Evolutionary conservation across 2,329 filamentous ascomycete genomes (phyloP), one percentile per base, ranked within the genome.

Genomic region (Exophiala dermatitidis): DNA sequence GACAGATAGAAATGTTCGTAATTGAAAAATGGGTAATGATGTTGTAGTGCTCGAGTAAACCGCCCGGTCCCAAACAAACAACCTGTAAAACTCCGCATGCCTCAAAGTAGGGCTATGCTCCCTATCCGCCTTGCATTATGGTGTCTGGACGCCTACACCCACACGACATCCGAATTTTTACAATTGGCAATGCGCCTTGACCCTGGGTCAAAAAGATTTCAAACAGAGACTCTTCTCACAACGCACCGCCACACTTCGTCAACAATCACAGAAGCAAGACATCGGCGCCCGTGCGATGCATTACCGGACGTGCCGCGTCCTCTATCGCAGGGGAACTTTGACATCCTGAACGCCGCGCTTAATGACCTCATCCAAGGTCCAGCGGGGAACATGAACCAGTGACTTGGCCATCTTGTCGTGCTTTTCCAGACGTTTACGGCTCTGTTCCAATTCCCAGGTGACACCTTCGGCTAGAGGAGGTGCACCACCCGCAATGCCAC

Each of bases 401-500:
- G 70, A 67, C 57, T 74, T 72, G 36, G 57, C 57, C 19, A 62
- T 56, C 49, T 62, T 63, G 63, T 77, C 77, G 52, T 78, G 75
- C 44, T 69, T 68, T 61, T 76, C 72, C 53, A 74, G 69, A 54
- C 73, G 71, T 50, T 72, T 73, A 77, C 82, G 82, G 64, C 86
- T 81, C 58, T 78, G 75, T 70, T 94, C 87, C 68, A 85, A 83
- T 66, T 91, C 83, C 6, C 82, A 77, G 0, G 80, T 79, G 37
- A 88, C 77, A 10, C 82, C 86, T 34, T 87, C 85, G 2, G 84
- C 83, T 2, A 91, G 77, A 5, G 87, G 84, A 46, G 88, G 81
- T 36, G 87, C 82, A 53, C 93, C 93, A 60, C 93, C 93, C 8
- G 93, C 91, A 64, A 96, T 82, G 62, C 93, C 93, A 9, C 88